phyloP scores from a whole-genome alignment of 768 basidiomycete species.

The Tylopilus balloui region DNA sequence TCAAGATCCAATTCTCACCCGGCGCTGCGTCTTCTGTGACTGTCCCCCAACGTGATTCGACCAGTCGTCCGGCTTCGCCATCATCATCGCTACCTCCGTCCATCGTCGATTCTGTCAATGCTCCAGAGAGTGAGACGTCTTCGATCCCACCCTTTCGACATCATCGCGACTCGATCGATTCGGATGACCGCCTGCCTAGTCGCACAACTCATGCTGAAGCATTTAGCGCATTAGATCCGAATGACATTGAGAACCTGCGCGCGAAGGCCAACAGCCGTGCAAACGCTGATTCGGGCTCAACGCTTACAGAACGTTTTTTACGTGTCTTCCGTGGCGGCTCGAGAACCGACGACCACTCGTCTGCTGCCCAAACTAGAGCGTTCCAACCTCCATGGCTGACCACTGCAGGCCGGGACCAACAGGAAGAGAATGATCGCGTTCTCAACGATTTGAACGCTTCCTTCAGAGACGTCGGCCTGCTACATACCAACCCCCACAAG shows the following conservation, averaged over 20 bases:
- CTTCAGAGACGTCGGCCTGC: constrained; percentile 74
- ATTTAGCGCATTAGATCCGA: constrained; percentile 55
- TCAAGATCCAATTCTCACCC: constrained; percentile 17
- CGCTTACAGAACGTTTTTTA: constrained; percentile 20
- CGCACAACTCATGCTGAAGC: constrained; percentile 62
- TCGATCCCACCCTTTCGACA: constrained; percentile 9
- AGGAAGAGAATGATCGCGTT: constrained; percentile 64
- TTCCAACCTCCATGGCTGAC: constrained; percentile 60
- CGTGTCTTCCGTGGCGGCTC: constrained; percentile 20
- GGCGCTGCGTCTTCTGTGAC: constrained; percentile 17
- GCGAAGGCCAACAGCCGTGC: constrained; percentile 27
- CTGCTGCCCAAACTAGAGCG: constrained; percentile 28
- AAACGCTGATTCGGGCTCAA: constrained; percentile 18
- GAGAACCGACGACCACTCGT: constrained; percentile 21
- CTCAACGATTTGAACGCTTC: constrained; percentile 68
- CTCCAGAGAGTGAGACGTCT: constrained; percentile 9
- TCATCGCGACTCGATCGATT: constrained; percentile 28
- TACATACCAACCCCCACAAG: constrained; percentile 51
- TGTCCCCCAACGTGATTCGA: constrained; percentile 1
- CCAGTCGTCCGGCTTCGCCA: constrained; percentile 23
- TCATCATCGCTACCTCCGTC: constrained; percentile 12
- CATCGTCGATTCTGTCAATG: neutral
- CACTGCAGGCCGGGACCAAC: constrained; percentile 56
- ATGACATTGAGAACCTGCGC: constrained; percentile 44
- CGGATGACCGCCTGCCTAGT: constrained; percentile 29